These are phyloP conservation scores for Ascochyta fabae DNA, from an alignment of 2,329 filamentous ascomycete genomes.

Conservation along the genomic window DNA sequence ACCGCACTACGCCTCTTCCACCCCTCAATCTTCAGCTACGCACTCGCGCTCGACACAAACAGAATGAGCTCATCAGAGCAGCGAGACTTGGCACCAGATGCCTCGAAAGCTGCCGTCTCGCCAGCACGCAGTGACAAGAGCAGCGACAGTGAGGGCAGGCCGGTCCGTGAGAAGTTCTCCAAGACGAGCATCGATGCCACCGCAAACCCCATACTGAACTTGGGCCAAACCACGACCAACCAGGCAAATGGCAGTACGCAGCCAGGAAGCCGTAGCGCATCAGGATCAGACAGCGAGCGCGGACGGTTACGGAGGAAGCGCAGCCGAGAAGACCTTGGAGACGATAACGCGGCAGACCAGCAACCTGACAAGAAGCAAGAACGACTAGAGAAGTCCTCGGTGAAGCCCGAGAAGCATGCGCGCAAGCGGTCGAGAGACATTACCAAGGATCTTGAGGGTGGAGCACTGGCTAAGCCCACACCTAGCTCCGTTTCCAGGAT, in stretches of 20 bases:
- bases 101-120: constrained; percentile 24
- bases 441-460: constrained; percentile 40
- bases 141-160: constrained; percentile 60
- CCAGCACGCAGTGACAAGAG: constrained; percentile 50
- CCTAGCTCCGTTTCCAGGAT: constrained; percentile 41
- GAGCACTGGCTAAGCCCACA: constrained; percentile 41
- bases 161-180: constrained; percentile 66
- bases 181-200: constrained; percentile 63
- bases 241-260: constrained; percentile 32
- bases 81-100: constrained; percentile 20
- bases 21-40: not conserved
- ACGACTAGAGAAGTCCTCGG: constrained; percentile 26
- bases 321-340: constrained; percentile 54
- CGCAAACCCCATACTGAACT: constrained; percentile 23
- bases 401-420: constrained; percentile 48
- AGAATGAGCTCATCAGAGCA: constrained; percentile 39
- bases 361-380: constrained; percentile 44
- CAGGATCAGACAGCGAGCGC: constrained; percentile 47
- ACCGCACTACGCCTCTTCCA: not conserved
- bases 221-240: constrained; percentile 34
- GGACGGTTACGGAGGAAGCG: constrained; percentile 53
- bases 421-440: constrained; percentile 58
- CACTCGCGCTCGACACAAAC: constrained; percentile 9
- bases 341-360: constrained; percentile 43
- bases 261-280: constrained; percentile 35